Percentiles rank a stretch among this genome's conserved stretches.
phyloP scores from a whole-genome alignment of 208 protist species.

The Herpetomonas samuelpessoai region DNA sequence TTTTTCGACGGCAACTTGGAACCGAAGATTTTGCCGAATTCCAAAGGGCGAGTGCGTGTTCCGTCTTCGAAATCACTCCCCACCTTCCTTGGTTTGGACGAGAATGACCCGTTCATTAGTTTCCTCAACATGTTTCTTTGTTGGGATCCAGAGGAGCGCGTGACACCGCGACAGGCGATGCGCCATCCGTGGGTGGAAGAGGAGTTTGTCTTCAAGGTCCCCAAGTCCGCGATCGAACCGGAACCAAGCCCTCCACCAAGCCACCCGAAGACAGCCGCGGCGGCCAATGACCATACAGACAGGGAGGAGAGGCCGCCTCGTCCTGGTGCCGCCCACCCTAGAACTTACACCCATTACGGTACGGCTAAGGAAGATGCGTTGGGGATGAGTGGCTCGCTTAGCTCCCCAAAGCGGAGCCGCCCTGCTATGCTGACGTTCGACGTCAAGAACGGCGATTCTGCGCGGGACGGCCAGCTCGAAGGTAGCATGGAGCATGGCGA shows the following conservation, averaged over 20 bases:
- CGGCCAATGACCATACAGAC: too few species aligned
- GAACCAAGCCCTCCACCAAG: too few species aligned
- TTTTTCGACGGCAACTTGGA: conserved; percentile 47
- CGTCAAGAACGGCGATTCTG: not conserved
- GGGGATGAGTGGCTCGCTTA: not conserved
- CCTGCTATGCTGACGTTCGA: conserved; percentile 1
- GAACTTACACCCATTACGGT: too few species aligned
- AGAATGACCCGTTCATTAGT: conserved; percentile 60
- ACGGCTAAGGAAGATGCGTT: not conserved
- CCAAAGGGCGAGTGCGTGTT: conserved; percentile 26
- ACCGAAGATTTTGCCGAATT: conserved; percentile 41
- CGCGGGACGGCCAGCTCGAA: not conserved
- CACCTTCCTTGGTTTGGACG: conserved; percentile 45
- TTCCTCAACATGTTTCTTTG: conserved; percentile 67
- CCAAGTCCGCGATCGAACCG: not conserved
- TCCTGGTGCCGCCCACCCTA: too few species aligned
- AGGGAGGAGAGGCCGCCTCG: too few species aligned
- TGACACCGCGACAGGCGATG: conserved; percentile 61
- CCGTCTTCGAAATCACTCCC: conserved; percentile 50
- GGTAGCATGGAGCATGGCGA: not conserved
- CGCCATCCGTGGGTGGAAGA: conserved; percentile 65
- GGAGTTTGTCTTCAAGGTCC: conserved; percentile 40
- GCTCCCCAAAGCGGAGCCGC: not conserved
- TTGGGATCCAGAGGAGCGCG: conserved; percentile 63
- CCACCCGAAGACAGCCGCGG: too few species aligned